A percentile compares a stretch with the other conserved stretches of the same genome.
Conservation (phyloP, 768 basidiomycete species). For the Candolleomyces efflorescens region DNA sequence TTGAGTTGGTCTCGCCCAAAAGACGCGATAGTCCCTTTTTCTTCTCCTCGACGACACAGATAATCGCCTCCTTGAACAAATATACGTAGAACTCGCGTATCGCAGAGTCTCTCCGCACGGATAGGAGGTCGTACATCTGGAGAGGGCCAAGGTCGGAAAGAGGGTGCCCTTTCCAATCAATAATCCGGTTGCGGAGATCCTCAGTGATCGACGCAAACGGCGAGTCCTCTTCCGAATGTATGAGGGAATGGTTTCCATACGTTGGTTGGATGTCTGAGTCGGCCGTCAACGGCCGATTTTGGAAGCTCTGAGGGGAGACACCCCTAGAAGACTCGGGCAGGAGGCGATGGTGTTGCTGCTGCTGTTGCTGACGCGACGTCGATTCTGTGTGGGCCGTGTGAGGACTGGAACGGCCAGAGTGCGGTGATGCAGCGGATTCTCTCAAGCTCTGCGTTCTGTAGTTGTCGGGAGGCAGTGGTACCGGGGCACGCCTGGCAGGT, state of each 20-base stretch:
- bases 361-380: conserved; percentile 20
- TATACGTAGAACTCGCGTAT: conserved; percentile 96
- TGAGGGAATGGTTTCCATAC: conserved; percentile 29
- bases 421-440: conserved; percentile 13
- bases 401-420: conserved; percentile 43
- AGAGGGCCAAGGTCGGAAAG: conserved; percentile 84
- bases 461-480: conserved; percentile 47
- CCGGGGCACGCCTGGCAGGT: conserved; percentile 69
- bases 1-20: conserved; percentile 55
- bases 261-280: conserved; percentile 27
- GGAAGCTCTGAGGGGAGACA: conserved; percentile 22
- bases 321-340: conserved; percentile 12
- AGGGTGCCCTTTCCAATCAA: conserved; percentile 95
- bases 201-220: conserved; percentile 83
- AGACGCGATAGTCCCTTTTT: conserved; percentile 77
- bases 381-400: conserved; percentile 25
- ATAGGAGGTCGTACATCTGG: conserved; percentile 89
- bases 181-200: conserved; percentile 85
- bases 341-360: conserved; percentile 19
- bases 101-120: conserved; percentile 83
- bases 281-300: conserved; percentile 23
- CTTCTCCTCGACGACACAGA: conserved; percentile 97
- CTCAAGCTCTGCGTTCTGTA: conserved; percentile 25
- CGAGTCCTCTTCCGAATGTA: conserved; percentile 59
- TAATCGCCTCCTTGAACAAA: conserved; percentile 95